Evolutionary conservation across 2,329 filamentous ascomycete species (phyloP).

Genomic region (Zymoseptoria ardabiliae): DNA sequence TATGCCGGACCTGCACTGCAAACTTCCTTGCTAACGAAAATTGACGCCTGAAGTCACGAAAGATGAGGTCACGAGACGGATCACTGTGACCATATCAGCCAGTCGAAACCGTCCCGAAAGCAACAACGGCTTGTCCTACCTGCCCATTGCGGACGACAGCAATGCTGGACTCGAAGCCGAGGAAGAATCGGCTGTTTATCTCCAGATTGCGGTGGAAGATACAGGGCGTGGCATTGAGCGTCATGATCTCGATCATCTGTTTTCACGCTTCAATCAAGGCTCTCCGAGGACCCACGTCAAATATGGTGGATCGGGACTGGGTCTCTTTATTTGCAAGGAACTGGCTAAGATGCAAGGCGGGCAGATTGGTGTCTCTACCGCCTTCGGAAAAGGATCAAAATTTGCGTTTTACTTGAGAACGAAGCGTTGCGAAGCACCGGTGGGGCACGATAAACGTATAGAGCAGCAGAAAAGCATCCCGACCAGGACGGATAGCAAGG

Average conservation of each 20-base stretch:
- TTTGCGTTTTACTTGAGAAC: constrained; percentile 60
- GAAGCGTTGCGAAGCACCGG: constrained; percentile 67
- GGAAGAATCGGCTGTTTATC: constrained; percentile 55
- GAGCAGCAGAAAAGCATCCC: constrained; percentile 66
- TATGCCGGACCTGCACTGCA: no score
- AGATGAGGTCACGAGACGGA: constrained; percentile 22
- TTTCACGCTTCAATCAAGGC: constrained; percentile 69
- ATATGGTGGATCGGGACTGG: constrained; percentile 63
- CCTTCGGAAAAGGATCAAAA: constrained; percentile 52
- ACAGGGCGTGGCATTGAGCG: constrained; percentile 60
- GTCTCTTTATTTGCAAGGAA: constrained; percentile 60
- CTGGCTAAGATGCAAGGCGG: constrained; percentile 65
- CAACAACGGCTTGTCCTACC: not conserved
- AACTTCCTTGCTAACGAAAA: no score
- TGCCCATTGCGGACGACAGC: constrained; percentile 53
- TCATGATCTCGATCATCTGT: constrained; percentile 63
- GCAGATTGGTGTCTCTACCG: constrained; percentile 57
- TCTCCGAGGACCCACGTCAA: constrained; percentile 61
- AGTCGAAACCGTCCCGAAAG: constrained; percentile 3
- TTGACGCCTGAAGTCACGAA: no score
- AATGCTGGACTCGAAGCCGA: constrained; percentile 22
- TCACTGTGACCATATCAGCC: constrained; percentile 26
- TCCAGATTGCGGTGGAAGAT: constrained; percentile 67
- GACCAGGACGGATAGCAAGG: constrained; percentile 42
- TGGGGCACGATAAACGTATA: no score